Base-by-base conservation (phyloP, 169 alveolate genomes). In the Miamiensis avidus region DNA sequence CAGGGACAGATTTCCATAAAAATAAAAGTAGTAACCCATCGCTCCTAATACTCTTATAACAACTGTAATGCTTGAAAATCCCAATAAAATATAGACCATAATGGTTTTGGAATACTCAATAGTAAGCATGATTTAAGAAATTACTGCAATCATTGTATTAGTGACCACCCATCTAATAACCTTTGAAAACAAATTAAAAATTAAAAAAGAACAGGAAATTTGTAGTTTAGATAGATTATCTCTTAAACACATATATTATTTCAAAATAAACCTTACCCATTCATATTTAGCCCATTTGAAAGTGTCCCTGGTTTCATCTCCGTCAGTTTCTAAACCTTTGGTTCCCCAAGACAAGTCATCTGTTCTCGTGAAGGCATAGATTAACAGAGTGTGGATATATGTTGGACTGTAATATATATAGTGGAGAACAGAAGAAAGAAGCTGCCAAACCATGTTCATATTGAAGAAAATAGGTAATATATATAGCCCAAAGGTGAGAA, bases 301-400 rank as follows among this genome's bases (percentile, higher is more conserved):
- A 16, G 82, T 11, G n/a, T 31, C 74, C 64, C 64, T 79, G 15
- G 30, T 49, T 0, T 6, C 28, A 29, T 49, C 31, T 26, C 15
- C 64, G 69, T 29, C 26, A 34, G 31, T 75, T 26, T 74, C 74
- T 31, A 78, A 49, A 34, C 89, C 89, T 73, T 85, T 85, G 1
- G 89, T 85, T 1, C 89, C 89, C 89, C 89, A 85, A 34, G 89
- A 85, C 30, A 85, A 78, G 28, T 85, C 89, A 78, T 85, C 89
- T 0, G 78, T 85, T 79, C 89, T 85, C 30, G 86, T 73, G 30
- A 78, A 85, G 0, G 89, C 76, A 79, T 78, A 85, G 34, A 85
- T 34, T 1, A 78, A 49, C 29, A 85, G 79, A 29, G 79, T 75
- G 79, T 85, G 85, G 26, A 74, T 78, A 31, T 85, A 85, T 27